Evolutionary conservation across 257 asterid species (phyloP).

Genomic region (Ophiorrhiza pumila): DNA sequence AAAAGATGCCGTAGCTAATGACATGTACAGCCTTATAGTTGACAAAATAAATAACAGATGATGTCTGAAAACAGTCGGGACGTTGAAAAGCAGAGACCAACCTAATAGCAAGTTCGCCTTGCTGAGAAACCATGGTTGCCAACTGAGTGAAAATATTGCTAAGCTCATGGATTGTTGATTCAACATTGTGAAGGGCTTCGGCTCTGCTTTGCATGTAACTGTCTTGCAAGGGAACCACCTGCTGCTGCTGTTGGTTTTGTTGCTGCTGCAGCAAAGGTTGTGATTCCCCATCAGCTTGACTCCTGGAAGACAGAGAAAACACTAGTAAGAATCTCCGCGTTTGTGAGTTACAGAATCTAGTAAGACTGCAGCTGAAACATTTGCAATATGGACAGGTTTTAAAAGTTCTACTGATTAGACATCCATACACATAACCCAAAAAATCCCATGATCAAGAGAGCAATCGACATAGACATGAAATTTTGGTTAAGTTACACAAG

Average conservation of each 20-base stretch:
- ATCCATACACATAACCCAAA: not conserved
- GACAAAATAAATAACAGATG: not conserved
- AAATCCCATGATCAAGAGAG: not conserved
- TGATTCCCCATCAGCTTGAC: conserved; percentile 63
- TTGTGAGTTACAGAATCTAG: not conserved
- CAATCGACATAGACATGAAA: no score
- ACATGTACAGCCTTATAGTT: not conserved
- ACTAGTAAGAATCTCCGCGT: conserved; percentile 2
- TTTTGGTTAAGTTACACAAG: not conserved
- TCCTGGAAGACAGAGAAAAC: conserved; percentile 37
- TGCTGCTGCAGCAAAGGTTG: conserved; percentile 81
- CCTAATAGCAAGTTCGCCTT: conserved; percentile 96
- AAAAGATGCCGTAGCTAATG: not conserved
- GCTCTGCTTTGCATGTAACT: conserved; percentile 97
- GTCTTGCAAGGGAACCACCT: conserved; percentile 78
- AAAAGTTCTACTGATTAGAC: not conserved
- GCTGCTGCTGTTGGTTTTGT: conserved; percentile 75
- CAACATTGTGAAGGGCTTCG: conserved; percentile 90
- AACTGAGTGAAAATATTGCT: conserved; percentile 84
- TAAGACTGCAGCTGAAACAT: not conserved
- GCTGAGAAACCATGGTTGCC: conserved; percentile 91
- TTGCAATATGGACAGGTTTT: not conserved
- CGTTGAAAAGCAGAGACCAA: conserved; percentile 12
- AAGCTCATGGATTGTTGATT: conserved; percentile 88
- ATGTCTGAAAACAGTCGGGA: no score